Conservation (phyloP, 176 grass and related monocot genomes). For the Saccharum spontaneum region DNA sequence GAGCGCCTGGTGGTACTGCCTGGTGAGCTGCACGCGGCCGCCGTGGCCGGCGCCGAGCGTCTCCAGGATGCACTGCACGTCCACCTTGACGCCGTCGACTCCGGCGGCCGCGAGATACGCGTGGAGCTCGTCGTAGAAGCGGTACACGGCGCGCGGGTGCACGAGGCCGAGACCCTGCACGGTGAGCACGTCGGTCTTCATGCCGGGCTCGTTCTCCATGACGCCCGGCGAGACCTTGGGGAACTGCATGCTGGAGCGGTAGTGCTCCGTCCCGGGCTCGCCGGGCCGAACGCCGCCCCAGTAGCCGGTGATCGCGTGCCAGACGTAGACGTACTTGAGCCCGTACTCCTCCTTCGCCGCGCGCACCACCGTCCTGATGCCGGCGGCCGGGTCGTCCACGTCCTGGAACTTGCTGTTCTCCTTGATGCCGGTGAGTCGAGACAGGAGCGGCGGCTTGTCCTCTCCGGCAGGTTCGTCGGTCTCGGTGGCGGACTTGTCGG, state of each 20-base stretch:
- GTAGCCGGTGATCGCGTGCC: slow-evolving; percentile 97
- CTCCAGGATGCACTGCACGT: slow-evolving; percentile 90
- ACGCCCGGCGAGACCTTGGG: slow-evolving; percentile 83
- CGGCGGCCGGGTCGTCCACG: slow-evolving; percentile 47
- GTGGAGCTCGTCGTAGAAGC: slow-evolving; percentile 94
- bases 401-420: slow-evolving; percentile 90
- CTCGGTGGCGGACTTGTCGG: slow-evolving; percentile 37
- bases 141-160: slow-evolving; percentile 81
- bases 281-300: slow-evolving; percentile 89
- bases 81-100: slow-evolving; percentile 93
- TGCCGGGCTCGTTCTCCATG: slow-evolving; percentile 67
- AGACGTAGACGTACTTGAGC: slow-evolving; percentile 95
- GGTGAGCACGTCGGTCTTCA: slow-evolving; percentile 83
- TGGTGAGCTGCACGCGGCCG: slow-evolving; percentile 73
- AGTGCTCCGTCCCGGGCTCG: slow-evolving; percentile 57
- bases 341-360: slow-evolving; percentile 74
- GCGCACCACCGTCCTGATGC: slow-evolving; percentile 71
- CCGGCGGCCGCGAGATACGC: slow-evolving; percentile 74
- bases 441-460: slow-evolving; percentile 1
- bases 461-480: neutral
- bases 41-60: slow-evolving; percentile 80
- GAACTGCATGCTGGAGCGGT: slow-evolving; percentile 66
- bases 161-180: slow-evolving; percentile 83
- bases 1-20: slow-evolving; percentile 79
- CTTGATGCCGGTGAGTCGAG: slow-evolving; percentile 79